Base-by-base conservation (phyloP, 2,329 filamentous ascomycete species). In the Colletotrichum somersetense region DNA sequence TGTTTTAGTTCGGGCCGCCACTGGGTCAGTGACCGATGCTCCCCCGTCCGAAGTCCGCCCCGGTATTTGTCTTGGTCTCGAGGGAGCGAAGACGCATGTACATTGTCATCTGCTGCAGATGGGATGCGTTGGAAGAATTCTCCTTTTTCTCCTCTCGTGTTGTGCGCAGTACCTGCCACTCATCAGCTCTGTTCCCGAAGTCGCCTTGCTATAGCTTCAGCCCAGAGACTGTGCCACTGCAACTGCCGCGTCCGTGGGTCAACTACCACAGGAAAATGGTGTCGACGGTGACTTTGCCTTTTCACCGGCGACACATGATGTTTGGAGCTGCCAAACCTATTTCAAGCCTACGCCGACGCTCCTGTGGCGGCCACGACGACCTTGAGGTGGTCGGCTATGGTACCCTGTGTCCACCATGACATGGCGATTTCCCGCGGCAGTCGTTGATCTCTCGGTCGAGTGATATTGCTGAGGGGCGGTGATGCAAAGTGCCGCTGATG, bases 1-100 rank as follows among this genome's bases (percentile, higher is more conserved):
- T 73, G 72, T 74, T 71, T 74, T 72, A 61, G 69, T 50, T 66
- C 70, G 46, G 70, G 52, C 59, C 70, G 70, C 70, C 66, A 65
- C 70, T 42, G 53, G 50, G 40, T 62, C 59, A 12, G 50, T 65
- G 46, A 55, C 44, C 42, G 46, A 70, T 30, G 61, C 70, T 55
- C 66, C 42, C 44, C 61, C 35, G 58, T 65, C 66, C 53, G 20
- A 33, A 57, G 40, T 53, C 53, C 52, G 53, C 38, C 53, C 69
- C 59, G 46, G 46, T 42, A 2, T 30, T 6, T 33, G 33, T 30
- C 50, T 26, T n/a, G 18, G 52, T 55, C 30, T 35, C 53, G 6
- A 26, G 46, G 46, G 63, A 56, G 55, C 59, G 55, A 48, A 46
- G 50, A 61, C 61, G 55, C 53, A n/a, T 23, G 46, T 3, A 1